Base-by-base conservation (phyloP, 495 filamentous ascomycete species). In the Aspergillus steynii region DNA sequence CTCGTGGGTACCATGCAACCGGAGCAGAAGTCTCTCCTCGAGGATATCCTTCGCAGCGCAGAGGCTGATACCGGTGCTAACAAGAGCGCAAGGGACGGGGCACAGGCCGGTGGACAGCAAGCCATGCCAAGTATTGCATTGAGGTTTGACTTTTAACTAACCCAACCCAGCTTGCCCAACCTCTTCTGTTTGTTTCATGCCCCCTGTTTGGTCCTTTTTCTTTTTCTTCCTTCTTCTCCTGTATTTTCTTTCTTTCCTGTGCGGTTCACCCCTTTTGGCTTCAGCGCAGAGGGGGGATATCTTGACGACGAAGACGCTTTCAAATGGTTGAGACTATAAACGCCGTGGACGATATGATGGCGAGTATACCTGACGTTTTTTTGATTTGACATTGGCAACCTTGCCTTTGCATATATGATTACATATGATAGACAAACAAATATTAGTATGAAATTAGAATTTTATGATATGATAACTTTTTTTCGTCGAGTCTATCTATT, bases 91-190 rank as follows among this genome's bases (percentile, higher is more conserved):
- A 72, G 61, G 31, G 77, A 73, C 27, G 72, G 69, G 62, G 71
- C 68, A 31, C 74, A 74, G 27, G 75, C 71, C 2, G 75, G 54
- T 57, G 81, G 75, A 49, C 81, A 81, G 37, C 85, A 79, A 61
- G 85, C 67, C 50, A 82, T 87, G 74, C 96, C 95, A 14, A 96
- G 77, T 61, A 99, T 99, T 83, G 92, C 92, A 55, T 70, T 99
- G 73, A 91, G 94, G 80, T 93, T 98, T 89, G 83, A 96, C 69
- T 97, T 99, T 83, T 82, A 71, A 4, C 6, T 34, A 46, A 28
- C 31, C 9, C 31, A 34, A 4, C 31, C 9, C 31, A 34, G 9
- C 31, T 1, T 9, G 14, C 1, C 5, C 37, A 14, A 15, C 0
- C 25, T 58, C 45, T 25, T 50, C 12, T 46, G 15, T 57, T 56